phyloP scores from a whole-genome alignment of 306 rosid genomes.

The Rubus parviflorus region DNA sequence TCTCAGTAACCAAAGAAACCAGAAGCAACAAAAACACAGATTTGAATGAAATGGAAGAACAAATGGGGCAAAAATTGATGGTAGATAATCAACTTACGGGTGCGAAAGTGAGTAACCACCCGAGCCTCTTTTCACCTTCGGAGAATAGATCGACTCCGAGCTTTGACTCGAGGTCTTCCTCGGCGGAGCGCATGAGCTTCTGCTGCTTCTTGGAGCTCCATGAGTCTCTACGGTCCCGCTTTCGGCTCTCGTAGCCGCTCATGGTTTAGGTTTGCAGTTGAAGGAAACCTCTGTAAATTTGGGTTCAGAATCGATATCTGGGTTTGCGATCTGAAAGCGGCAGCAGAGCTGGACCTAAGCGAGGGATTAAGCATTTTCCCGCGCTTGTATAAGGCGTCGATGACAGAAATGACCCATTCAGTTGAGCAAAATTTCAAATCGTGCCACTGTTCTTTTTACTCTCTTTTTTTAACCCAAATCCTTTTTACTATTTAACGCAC shows the following conservation, averaged over 20 bases:
- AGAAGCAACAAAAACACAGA: not conserved
- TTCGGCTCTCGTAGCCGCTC: slow-evolving; percentile 50
- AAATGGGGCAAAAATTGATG: not conserved
- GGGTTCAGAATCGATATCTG: not conserved
- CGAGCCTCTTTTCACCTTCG: slow-evolving; percentile 86
- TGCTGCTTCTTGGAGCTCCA: slow-evolving; percentile 65
- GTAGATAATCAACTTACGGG: slow-evolving; percentile 52
- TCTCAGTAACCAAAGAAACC: slow-evolving; percentile 13
- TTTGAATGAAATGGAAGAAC: slow-evolving; percentile 9
- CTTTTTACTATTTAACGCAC: not conserved
- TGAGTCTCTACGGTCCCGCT: slow-evolving; percentile 48
- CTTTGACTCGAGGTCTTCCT: slow-evolving; percentile 82
- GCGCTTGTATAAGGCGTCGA: not conserved
- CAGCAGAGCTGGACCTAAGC: not conserved
- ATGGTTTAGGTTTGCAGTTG: slow-evolving; percentile 23
- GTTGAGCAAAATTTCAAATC: not conserved
- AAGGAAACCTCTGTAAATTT: not conserved
- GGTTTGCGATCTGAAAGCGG: not conserved
- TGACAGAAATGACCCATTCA: not conserved
- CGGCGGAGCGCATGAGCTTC: slow-evolving; percentile 67
- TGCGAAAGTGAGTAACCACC: slow-evolving; percentile 81
- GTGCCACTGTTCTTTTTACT: not conserved
- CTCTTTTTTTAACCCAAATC: too few species aligned
- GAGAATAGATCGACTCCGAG: slow-evolving; percentile 79
- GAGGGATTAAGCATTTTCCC: slow-evolving; percentile 3